These are phyloP conservation scores for Chenopodium berlandieri DNA, from an alignment of 148 eudicot genomes.

Conservation along the genomic window DNA sequence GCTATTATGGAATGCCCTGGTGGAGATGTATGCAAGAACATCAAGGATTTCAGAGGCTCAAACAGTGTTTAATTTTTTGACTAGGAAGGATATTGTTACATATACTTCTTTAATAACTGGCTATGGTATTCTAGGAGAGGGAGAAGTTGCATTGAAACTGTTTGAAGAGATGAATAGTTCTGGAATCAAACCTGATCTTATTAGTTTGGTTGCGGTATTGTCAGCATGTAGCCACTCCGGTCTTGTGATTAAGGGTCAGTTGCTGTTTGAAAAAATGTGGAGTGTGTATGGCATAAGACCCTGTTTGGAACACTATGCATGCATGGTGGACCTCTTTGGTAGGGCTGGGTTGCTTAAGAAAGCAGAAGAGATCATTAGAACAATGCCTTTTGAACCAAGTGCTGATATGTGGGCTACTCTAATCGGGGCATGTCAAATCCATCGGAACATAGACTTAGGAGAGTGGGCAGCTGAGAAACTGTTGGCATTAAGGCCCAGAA, in stretches of 20 bases:
- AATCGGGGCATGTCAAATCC: conserved; percentile 63
- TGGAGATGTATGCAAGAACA: conserved; percentile 78
- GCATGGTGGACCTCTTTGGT: conserved; percentile 83
- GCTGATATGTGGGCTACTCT: conserved; percentile 84
- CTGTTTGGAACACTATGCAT: conserved; percentile 66
- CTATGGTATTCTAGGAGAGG: conserved; percentile 70
- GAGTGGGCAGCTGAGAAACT: conserved; percentile 72
- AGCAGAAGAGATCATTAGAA: conserved; percentile 49
- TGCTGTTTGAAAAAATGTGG: conserved; percentile 54
- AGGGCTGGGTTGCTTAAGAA: conserved; percentile 67
- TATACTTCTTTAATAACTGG: conserved; percentile 81
- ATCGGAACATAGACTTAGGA: conserved; percentile 55
- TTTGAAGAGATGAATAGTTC: conserved; percentile 63
- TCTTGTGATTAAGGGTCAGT: conserved; percentile 61
- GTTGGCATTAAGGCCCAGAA: conserved; percentile 56
- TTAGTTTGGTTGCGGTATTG: conserved; percentile 67
- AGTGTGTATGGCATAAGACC: conserved; percentile 54
- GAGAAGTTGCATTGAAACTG: conserved; percentile 50
- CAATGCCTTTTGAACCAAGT: conserved; percentile 65
- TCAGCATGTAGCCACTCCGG: conserved; percentile 89
- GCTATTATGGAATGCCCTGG: conserved; percentile 59
- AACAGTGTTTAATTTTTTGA: conserved; percentile 53
- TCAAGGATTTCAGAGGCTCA: conserved; percentile 54
- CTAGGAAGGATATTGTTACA: conserved; percentile 55
- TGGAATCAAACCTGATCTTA: conserved; percentile 63